These are phyloP conservation scores for Boechera retrofracta DNA, from an alignment of 345 rosid genomes.

Conservation along the genomic window DNA sequence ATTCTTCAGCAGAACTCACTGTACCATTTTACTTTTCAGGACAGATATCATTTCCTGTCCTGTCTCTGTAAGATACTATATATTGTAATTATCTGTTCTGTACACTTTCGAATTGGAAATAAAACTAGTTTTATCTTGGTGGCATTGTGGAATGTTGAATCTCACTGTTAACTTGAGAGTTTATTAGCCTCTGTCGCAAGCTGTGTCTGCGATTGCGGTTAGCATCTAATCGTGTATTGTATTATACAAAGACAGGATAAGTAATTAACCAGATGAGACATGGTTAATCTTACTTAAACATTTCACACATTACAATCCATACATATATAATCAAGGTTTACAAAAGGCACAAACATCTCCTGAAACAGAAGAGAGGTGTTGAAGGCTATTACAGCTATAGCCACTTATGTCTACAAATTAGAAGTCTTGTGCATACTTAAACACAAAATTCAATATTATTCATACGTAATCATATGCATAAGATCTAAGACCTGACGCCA, in stretches of 20 bases:
- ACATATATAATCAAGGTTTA: conserved; percentile 24
- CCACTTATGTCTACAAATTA: conserved; percentile 36
- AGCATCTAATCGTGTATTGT: neutral
- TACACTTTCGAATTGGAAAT: conserved; percentile 14
- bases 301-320: conserved; percentile 31
- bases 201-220: neutral
- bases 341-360: conserved; percentile 30
- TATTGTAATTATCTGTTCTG: conserved; percentile 26
- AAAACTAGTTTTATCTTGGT: conserved; percentile 7
- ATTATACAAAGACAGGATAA: neutral
- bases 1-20: conserved; percentile 30
- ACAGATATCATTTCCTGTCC: conserved; percentile 21
- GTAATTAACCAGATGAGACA: neutral
- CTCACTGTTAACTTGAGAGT: conserved; percentile 10
- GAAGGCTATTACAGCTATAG: conserved; percentile 21
- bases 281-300: neutral
- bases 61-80: conserved; percentile 23
- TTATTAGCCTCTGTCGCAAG: neutral
- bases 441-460: conserved; percentile 10
- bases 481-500: conserved; percentile 14
- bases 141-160: conserved; percentile 12
- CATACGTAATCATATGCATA: conserved; percentile 26
- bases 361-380: conserved; percentile 4
- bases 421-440: conserved; percentile 35
- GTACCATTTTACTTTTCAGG: conserved; percentile 30